A percentile compares a stretch with the other conserved stretches of the same genome.
Evolutionary conservation across 345 rosid species (phyloP).

Genomic region (Brassica carinata): DNA sequence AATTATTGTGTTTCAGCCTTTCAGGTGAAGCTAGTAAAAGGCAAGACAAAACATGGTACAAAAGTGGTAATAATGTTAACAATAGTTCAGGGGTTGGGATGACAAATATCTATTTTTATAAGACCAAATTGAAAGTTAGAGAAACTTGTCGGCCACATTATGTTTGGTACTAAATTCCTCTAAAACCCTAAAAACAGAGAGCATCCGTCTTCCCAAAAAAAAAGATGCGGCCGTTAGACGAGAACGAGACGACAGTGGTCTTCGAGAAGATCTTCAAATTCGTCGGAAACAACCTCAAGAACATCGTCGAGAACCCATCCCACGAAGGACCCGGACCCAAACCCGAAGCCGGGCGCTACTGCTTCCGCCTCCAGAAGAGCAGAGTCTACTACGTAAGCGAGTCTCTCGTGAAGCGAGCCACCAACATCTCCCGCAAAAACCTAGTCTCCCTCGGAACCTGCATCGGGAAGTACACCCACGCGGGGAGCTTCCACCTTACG

Average conservation of each 20-base stretch:
- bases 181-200: slow-evolving; percentile 23
- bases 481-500: slow-evolving; percentile 73
- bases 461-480: slow-evolving; percentile 85
- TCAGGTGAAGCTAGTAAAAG: no score
- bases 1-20: no score
- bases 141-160: slow-evolving; percentile 23
- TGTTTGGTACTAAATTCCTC: slow-evolving; percentile 5
- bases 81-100: background rate
- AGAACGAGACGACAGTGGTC: slow-evolving; percentile 78
- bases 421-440: slow-evolving; percentile 64
- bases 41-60: no score
- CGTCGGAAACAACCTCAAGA: slow-evolving; percentile 88
- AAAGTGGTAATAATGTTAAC: no score
- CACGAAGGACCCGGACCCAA: slow-evolving; percentile 77
- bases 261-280: slow-evolving; percentile 84
- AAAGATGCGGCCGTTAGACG: slow-evolving; percentile 80
- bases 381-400: slow-evolving; percentile 81
- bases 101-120: background rate
- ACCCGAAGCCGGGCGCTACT: slow-evolving; percentile 67
- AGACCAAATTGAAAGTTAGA: background rate
- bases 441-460: slow-evolving; percentile 74
- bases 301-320: slow-evolving; percentile 85
- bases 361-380: slow-evolving; percentile 90
- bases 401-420: slow-evolving; percentile 79
- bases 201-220: background rate